Percentiles rank a stretch among this genome's conserved stretches.
These are phyloP conservation scores for Trichoderma afroharzianum DNA, from an alignment of 2,329 filamentous ascomycete genomes.

Conservation along the genomic window DNA sequence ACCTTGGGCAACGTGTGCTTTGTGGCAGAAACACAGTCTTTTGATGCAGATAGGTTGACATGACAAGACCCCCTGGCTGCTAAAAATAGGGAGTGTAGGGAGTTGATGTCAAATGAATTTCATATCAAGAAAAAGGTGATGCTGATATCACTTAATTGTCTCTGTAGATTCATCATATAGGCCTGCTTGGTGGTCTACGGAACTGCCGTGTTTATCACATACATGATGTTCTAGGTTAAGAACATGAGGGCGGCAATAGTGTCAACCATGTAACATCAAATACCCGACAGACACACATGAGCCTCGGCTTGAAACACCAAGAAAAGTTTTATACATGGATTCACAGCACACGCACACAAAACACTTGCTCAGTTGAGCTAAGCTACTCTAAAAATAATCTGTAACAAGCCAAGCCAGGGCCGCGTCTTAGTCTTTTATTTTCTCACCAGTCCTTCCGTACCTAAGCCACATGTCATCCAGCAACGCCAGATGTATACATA, in stretches of 20 bases:
- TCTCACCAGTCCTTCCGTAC: not conserved
- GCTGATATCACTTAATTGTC: not conserved
- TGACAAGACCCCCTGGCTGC: not conserved
- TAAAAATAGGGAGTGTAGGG: not conserved
- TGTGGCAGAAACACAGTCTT: not conserved
- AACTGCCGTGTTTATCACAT: not conserved
- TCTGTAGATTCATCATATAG: not conserved
- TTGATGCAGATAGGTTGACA: not conserved
- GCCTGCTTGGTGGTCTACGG: not conserved
- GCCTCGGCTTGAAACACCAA: not conserved
- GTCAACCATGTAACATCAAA: not conserved
- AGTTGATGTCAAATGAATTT: not conserved
- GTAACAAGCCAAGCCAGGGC: conserved; percentile 2
- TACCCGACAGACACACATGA: not conserved
- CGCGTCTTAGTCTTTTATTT: not conserved
- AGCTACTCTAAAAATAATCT: conserved; percentile 8
- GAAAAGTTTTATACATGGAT: not conserved
- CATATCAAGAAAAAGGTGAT: not conserved
- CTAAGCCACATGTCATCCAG: not conserved
- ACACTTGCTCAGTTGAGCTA: not conserved
- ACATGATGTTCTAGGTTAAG: not conserved
- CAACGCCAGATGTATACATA: not conserved
- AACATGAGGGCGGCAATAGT: not conserved
- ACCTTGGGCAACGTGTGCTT: not conserved
- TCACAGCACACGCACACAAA: not conserved